These are phyloP conservation scores for Candida xiaguanensis DNA, from an alignment of 805 yeast genomes.

Conservation along the genomic window DNA sequence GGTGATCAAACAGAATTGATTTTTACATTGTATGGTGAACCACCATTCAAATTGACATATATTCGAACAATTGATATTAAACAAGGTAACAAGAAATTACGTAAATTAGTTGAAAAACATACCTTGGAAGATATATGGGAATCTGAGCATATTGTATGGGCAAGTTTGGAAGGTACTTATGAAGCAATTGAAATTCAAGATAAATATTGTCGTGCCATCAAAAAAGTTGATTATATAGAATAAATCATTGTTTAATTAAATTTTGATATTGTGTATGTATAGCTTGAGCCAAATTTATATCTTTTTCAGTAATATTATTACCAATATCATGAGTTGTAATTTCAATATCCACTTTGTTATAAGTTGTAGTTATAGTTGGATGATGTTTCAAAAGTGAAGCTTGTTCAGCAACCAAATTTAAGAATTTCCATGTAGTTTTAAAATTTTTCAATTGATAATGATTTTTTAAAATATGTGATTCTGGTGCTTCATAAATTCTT, in stretches of 20 bases:
- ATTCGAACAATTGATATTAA: conserved; percentile 55
- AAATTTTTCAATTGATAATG: conserved; percentile 43
- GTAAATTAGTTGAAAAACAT: conserved; percentile 43
- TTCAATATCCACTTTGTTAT: conserved; percentile 51
- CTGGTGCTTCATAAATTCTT: conserved; percentile 1
- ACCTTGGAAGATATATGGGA: conserved; percentile 70
- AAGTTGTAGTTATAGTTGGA: conserved; percentile 63
- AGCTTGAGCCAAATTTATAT: conserved; percentile 52
- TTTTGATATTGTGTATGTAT: conserved; percentile 17
- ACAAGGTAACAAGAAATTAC: conserved; percentile 21
- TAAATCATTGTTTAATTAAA: neutral
- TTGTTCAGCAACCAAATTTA: conserved; percentile 53
- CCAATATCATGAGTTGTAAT: conserved; percentile 65
- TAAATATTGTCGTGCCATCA: conserved; percentile 55
- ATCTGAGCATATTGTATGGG: conserved; percentile 64
- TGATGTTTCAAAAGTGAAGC: conserved; percentile 65
- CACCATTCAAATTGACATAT: conserved; percentile 87
- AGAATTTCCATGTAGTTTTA: conserved; percentile 64
- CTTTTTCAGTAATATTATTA: conserved; percentile 49
- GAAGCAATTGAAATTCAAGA: conserved; percentile 91
- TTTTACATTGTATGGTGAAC: conserved; percentile 79
- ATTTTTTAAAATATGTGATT: conserved; percentile 6
- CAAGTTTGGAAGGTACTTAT: conserved; percentile 88
- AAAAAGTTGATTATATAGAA: conserved; percentile 8
- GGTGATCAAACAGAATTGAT: conserved; percentile 91